A percentile compares a stretch with the other conserved stretches of the same genome.
phyloP scores from a whole-genome alignment of 2,329 filamentous ascomycete genomes.

The Apiospora saccharicola region DNA sequence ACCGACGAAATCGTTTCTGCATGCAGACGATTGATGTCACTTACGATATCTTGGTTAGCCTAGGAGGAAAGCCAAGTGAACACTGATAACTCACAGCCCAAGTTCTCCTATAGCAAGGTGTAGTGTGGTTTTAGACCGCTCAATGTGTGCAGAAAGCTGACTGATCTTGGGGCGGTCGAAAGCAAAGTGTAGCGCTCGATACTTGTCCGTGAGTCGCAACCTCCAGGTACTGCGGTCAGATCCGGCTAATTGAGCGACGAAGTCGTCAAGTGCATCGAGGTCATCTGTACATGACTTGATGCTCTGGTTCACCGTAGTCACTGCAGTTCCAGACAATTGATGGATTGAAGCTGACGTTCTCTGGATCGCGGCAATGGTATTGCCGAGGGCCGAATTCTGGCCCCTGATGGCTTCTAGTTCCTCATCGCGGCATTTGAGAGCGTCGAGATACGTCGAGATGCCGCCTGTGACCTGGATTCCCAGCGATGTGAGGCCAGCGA shows the following conservation, averaged over 20 bases:
- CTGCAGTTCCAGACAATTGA: neutral
- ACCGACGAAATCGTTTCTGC: neutral
- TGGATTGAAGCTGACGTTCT: neutral
- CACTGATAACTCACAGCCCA: neutral
- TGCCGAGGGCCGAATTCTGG: neutral
- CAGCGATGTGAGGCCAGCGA: slow-evolving; percentile 29
- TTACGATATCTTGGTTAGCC: neutral
- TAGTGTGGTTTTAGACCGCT: neutral
- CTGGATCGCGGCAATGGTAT: neutral
- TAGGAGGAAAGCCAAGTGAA: neutral
- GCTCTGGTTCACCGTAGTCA: neutral
- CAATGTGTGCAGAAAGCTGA: neutral
- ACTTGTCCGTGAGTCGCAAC: neutral
- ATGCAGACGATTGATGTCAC: neutral
- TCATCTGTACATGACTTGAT: neutral
- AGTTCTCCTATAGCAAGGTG: neutral
- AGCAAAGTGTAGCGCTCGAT: neutral
- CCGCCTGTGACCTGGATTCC: slow-evolving; percentile 29
- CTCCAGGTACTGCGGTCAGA: neutral
- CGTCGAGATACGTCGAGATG: slow-evolving; percentile 28
- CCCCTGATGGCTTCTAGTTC: slow-evolving; percentile 21
- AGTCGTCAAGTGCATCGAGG: neutral
- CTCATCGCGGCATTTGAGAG: slow-evolving; percentile 27
- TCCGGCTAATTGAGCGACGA: neutral
- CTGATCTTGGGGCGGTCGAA: neutral